These are phyloP conservation scores for Oryza officinalis DNA, from an alignment of 176 grass and related monocot genomes.

Conservation along the genomic window DNA sequence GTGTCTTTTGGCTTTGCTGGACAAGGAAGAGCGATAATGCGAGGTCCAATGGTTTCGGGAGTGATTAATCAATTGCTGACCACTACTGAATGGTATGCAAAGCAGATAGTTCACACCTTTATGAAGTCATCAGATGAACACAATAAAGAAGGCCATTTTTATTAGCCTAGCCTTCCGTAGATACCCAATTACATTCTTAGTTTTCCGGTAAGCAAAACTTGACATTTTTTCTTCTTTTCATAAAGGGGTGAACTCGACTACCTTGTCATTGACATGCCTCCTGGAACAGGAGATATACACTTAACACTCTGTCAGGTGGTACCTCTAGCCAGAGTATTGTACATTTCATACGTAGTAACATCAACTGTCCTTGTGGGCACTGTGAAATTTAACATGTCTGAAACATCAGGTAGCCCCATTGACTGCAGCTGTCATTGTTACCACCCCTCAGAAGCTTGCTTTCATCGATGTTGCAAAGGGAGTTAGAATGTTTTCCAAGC, in stretches of 20 bases:
- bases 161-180: not conserved
- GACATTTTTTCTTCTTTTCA: conserved; percentile 29
- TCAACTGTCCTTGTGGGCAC: not conserved
- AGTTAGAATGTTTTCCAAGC: conserved; percentile 97
- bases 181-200: not conserved
- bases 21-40: conserved; percentile 95
- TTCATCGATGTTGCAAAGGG: conserved; percentile 99
- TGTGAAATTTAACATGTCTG: conserved; percentile 22
- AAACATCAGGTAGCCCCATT: conserved; percentile 83
- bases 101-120: not conserved
- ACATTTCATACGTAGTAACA: conserved; percentile 23
- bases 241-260: conserved; percentile 95
- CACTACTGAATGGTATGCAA: conserved; percentile 83
- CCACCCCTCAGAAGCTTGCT: conserved; percentile 90
- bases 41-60: conserved; percentile 97
- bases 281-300: conserved; percentile 98
- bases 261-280: conserved; percentile 97
- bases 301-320: conserved; percentile 94
- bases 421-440: conserved; percentile 96
- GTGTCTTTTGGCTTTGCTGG: conserved; percentile 97
- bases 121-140: conserved; percentile 25
- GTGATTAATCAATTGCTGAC: conserved; percentile 96
- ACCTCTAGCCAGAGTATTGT: conserved; percentile 23
- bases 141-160: conserved; percentile 8
- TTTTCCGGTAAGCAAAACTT: conserved; percentile 28